These are phyloP conservation scores for Diutina sp. DNA, from an alignment of 1,139 yeast species.

Conservation along the genomic window DNA sequence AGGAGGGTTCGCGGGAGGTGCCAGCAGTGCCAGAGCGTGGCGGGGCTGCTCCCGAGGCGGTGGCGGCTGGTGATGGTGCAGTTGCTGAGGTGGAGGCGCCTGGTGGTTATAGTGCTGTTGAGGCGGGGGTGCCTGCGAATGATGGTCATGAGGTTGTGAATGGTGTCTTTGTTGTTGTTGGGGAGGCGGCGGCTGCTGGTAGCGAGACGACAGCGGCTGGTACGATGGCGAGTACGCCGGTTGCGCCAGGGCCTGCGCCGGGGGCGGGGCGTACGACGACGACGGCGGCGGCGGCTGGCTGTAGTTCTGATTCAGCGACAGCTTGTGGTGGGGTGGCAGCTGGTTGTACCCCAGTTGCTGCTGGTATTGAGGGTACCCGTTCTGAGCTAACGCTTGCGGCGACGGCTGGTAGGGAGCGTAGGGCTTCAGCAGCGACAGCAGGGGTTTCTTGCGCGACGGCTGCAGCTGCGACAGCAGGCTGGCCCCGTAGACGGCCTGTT, in stretches of 20 bases:
- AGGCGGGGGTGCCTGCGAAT: not conserved
- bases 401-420: slow-evolving; percentile 1
- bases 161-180: slow-evolving; percentile 6
- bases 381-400: not conserved
- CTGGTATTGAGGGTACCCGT: slow-evolving; percentile 7
- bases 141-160: not conserved
- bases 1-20: slow-evolving; percentile 3
- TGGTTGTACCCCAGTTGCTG: slow-evolving; percentile 2
- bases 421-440: not conserved
- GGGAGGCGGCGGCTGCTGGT: slow-evolving; percentile 8
- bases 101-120: slow-evolving; percentile 5
- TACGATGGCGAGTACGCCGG: not conserved
- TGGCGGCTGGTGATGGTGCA: slow-evolving; percentile 6
- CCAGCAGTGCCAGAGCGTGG: slow-evolving; percentile 2
- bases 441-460: not conserved
- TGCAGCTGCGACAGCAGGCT: slow-evolving; percentile 3
- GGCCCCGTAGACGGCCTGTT: slow-evolving; percentile 27
- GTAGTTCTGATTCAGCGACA: not conserved
- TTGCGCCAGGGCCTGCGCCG: not conserved
- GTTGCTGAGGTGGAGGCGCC: slow-evolving; percentile 7
- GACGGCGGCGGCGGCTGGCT: not conserved
- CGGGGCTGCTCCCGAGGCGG: slow-evolving; percentile 4
- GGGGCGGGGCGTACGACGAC: not conserved
- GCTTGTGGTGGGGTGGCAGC: not conserved
- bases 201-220: not conserved